Percentiles rank a stretch among this genome's conserved stretches.
Evolutionary conservation across 352 stramenopile genomes (phyloP).

Genomic region (Globisporangium nunn): DNA sequence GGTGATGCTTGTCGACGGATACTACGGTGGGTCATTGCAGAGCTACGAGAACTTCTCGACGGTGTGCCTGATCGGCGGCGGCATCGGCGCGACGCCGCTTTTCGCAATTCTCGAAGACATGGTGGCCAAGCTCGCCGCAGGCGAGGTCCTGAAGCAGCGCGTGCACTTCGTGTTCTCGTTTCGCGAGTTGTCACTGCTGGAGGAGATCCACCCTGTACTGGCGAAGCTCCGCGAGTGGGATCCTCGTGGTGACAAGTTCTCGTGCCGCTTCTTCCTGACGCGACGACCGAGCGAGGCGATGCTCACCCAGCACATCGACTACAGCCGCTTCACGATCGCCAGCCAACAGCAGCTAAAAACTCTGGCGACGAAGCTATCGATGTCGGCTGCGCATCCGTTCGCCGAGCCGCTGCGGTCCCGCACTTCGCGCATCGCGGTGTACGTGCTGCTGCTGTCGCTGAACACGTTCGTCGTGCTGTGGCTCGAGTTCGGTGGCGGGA

Average conservation of each 20-base stretch:
- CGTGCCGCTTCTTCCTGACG: slow-evolving; percentile 27
- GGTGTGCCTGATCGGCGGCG: slow-evolving; percentile 36
- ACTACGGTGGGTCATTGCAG: slow-evolving; percentile 38
- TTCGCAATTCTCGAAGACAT: slow-evolving; percentile 55
- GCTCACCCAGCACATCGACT: slow-evolving; percentile 22
- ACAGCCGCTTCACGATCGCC: slow-evolving; percentile 14
- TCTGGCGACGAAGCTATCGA: not conserved
- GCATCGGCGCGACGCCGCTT: slow-evolving; percentile 44
- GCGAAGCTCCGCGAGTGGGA: slow-evolving; percentile 22
- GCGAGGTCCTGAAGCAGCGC: slow-evolving; percentile 9
- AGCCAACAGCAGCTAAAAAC: not conserved
- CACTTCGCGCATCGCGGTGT: slow-evolving; percentile 19
- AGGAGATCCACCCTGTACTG: slow-evolving; percentile 32
- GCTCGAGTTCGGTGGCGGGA: slow-evolving; percentile 26
- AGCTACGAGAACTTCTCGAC: slow-evolving; percentile 35
- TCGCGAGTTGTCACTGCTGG: slow-evolving; percentile 28
- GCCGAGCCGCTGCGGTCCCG: slow-evolving; percentile 25
- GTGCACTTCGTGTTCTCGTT: slow-evolving; percentile 37
- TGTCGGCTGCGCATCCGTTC: slow-evolving; percentile 13
- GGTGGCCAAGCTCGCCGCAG: slow-evolving; percentile 9
- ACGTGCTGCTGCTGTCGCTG: slow-evolving; percentile 19
- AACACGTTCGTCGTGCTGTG: slow-evolving; percentile 22
- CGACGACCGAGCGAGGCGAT: slow-evolving; percentile 12
- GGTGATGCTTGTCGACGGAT: slow-evolving; percentile 47
- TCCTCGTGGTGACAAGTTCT: slow-evolving; percentile 14